These are phyloP conservation scores for Sordaria brevicollis DNA, from an alignment of 495 filamentous ascomycete species.

Conservation along the genomic window DNA sequence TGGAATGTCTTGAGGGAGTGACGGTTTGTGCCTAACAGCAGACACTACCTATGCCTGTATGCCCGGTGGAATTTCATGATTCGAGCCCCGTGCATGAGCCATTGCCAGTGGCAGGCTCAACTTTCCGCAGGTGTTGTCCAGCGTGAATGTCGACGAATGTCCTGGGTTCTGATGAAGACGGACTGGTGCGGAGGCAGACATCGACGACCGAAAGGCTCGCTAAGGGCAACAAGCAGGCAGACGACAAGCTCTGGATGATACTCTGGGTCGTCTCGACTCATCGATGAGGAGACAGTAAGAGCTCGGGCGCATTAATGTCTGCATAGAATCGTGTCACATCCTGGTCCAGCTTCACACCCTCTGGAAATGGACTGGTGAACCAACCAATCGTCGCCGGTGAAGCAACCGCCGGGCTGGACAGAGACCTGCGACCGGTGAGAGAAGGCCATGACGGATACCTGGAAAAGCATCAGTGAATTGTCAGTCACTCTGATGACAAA, in stretches of 20 bases:
- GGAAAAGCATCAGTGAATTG: neutral
- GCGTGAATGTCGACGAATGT: neutral
- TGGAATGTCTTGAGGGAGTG: neutral
- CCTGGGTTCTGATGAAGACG: neutral
- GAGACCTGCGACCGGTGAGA: slow-evolving; percentile 15
- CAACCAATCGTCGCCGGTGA: slow-evolving; percentile 16
- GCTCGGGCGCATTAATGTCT: neutral
- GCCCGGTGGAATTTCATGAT: neutral
- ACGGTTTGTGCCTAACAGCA: neutral
- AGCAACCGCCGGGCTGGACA: neutral
- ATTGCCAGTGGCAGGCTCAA: neutral
- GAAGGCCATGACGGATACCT: neutral
- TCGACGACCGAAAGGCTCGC: neutral
- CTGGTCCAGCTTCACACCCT: slow-evolving; percentile 15
- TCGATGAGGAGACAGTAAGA: neutral
- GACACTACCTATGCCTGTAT: neutral
- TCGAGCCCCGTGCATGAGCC: neutral
- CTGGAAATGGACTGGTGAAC: slow-evolving; percentile 5
- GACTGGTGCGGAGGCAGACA: neutral
- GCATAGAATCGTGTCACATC: slow-evolving; percentile 5
- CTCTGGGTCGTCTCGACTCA: neutral
- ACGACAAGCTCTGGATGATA: neutral
- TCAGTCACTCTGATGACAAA: neutral
- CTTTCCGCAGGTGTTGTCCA: neutral
- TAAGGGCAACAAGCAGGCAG: neutral